Conservation (phyloP, 129 eudicot species). For the sunflower (Helianthus annuus) region DNA sequence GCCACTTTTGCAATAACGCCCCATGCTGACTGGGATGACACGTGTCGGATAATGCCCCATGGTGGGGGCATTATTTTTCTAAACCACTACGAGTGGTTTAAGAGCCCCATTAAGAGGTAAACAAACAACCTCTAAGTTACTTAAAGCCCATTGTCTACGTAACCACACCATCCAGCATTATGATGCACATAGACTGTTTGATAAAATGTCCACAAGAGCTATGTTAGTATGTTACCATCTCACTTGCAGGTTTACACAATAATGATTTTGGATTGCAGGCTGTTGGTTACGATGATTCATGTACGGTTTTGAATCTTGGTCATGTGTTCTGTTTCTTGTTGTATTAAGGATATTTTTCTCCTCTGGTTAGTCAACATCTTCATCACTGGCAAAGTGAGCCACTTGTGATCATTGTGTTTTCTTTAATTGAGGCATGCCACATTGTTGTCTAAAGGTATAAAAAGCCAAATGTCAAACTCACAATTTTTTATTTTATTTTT, state of each 20-base stretch:
- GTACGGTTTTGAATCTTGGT: background rate
- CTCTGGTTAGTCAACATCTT: background rate
- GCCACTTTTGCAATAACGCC: too few species aligned
- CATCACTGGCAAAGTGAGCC: constrained; percentile 1
- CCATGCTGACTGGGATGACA: too few species aligned
- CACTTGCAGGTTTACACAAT: background rate
- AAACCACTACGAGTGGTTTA: too few species aligned
- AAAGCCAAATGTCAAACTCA: background rate
- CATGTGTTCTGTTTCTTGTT: background rate
- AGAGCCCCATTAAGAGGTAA: too few species aligned
- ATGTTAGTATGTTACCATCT: too few species aligned
- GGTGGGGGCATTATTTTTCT: too few species aligned
- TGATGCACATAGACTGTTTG: too few species aligned
- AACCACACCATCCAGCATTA: too few species aligned
- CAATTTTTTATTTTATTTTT: background rate
- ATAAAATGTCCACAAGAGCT: background rate
- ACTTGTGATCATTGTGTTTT: constrained; percentile 7
- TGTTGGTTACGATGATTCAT: background rate
- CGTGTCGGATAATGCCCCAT: too few species aligned
- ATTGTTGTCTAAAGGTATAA: background rate
- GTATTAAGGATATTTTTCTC: background rate
- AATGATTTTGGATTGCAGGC: background rate
- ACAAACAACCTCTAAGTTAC: too few species aligned
- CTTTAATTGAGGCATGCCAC: background rate
- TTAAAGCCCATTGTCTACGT: too few species aligned